Conservation (phyloP, 2,329 filamentous ascomycete genomes). For the Claviceps fusiformis region DNA sequence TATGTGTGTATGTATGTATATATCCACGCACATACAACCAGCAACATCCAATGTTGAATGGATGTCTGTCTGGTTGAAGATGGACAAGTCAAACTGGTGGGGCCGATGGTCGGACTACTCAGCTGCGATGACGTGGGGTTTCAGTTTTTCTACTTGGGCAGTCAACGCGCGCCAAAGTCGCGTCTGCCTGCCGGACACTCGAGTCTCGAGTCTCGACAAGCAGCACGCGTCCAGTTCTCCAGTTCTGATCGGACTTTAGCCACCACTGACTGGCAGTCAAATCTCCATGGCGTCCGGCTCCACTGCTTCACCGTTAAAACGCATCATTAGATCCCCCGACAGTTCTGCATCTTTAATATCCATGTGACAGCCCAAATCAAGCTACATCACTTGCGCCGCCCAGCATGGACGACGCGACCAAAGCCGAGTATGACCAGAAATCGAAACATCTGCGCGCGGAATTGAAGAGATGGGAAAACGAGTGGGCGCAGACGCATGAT, state of each 20-base stretch:
- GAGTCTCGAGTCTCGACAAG: background rate
- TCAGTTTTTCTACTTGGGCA: too few species aligned
- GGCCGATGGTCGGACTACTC: too few species aligned
- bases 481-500: slow-evolving; percentile 47
- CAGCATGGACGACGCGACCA: slow-evolving; percentile 33
- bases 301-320: background rate
- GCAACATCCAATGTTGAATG: too few species aligned
- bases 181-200: background rate
- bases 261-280: background rate
- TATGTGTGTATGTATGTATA: too few species aligned
- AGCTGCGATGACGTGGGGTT: too few species aligned
- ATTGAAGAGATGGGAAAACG: slow-evolving; percentile 61
- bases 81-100: background rate
- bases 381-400: background rate
- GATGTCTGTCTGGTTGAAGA: background rate
- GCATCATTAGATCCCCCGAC: background rate
- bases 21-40: too few species aligned
- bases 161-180: background rate
- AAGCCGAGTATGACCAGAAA: slow-evolving; percentile 32
- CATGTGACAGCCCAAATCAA: background rate
- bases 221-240: background rate
- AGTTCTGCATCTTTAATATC: background rate
- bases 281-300: background rate
- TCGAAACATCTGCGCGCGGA: slow-evolving; percentile 48
- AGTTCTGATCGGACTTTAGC: background rate